Evolutionary conservation across 345 rosid genomes (phyloP).

Genomic region (Acer yangbiense): DNA sequence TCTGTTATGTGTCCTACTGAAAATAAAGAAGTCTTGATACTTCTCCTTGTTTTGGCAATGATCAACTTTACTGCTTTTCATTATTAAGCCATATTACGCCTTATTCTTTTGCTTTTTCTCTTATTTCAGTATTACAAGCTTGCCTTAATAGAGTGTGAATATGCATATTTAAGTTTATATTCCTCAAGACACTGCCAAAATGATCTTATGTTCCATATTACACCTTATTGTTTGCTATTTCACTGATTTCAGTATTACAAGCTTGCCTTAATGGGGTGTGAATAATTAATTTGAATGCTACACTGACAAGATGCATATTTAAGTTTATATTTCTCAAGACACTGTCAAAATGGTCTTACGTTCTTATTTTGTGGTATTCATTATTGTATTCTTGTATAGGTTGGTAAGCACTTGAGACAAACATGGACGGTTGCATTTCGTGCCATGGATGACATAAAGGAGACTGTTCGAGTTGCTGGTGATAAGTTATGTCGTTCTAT

Average conservation of each 20-base stretch:
- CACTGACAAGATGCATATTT: background rate
- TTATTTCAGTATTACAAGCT: background rate
- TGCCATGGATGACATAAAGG: constrained; percentile 99
- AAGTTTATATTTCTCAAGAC: background rate
- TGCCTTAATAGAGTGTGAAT: background rate
- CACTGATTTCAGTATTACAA: background rate
- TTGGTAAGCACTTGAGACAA: constrained; percentile 73
- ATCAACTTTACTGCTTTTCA: background rate
- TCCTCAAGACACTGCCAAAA: background rate
- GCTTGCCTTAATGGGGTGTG: background rate
- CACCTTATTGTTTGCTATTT: background rate
- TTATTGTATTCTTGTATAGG: constrained; percentile 42
- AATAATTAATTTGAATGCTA: background rate
- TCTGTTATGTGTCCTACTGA: background rate
- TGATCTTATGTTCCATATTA: background rate
- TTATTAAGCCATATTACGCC: background rate
- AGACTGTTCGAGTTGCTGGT: constrained; percentile 95
- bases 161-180: background rate
- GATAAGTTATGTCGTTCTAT: constrained; percentile 79
- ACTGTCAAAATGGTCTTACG: background rate
- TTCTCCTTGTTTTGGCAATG: background rate
- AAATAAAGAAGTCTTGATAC: background rate
- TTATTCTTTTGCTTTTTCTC: background rate
- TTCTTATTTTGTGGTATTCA: constrained; percentile 8
- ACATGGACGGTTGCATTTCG: constrained; percentile 86